phyloP scores from a whole-genome alignment of 192 early-diverging fungal species.

The Umbelopsis sp. region DNA sequence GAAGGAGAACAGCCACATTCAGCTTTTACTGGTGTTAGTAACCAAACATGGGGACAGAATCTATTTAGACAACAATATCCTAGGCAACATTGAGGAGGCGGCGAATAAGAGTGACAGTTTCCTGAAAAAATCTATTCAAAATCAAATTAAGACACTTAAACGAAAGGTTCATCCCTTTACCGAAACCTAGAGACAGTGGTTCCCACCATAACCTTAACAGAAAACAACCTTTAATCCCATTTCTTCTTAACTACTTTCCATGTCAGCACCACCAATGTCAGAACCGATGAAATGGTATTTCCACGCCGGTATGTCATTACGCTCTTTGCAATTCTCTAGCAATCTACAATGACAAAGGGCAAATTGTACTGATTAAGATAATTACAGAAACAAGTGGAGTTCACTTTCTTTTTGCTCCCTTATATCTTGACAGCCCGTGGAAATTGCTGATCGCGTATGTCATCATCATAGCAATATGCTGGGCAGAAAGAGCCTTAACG shows the following conservation, averaged over 20 bases:
- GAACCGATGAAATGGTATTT: constrained; percentile 14
- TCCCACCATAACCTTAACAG: not conserved
- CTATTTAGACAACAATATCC: not conserved
- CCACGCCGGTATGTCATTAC: not conserved
- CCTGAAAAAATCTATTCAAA: constrained; percentile 8
- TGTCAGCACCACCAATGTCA: constrained; percentile 1
- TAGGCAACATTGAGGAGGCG: not conserved
- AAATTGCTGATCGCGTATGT: constrained; percentile 16
- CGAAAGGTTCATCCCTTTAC: not conserved
- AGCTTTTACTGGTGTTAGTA: not conserved
- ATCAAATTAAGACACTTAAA: not conserved
- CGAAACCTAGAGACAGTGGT: not conserved
- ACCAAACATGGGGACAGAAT: constrained; percentile 12
- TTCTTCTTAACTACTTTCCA: not conserved
- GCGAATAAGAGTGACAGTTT: not conserved
- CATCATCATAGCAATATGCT: constrained; percentile 23
- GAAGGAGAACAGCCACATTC: not conserved
- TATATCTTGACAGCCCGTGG: constrained; percentile 5
- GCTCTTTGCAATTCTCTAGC: not conserved
- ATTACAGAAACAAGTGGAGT: not conserved
- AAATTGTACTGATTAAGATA: too few relatives aligned
- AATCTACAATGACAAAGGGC: not conserved
- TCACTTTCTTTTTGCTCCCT: constrained; percentile 27
- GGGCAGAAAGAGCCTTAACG: constrained; percentile 19
- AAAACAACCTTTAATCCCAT: not conserved